These are phyloP conservation scores for Codiaeum variegatum DNA, from an alignment of 441 rosid genomes.

Conservation along the genomic window DNA sequence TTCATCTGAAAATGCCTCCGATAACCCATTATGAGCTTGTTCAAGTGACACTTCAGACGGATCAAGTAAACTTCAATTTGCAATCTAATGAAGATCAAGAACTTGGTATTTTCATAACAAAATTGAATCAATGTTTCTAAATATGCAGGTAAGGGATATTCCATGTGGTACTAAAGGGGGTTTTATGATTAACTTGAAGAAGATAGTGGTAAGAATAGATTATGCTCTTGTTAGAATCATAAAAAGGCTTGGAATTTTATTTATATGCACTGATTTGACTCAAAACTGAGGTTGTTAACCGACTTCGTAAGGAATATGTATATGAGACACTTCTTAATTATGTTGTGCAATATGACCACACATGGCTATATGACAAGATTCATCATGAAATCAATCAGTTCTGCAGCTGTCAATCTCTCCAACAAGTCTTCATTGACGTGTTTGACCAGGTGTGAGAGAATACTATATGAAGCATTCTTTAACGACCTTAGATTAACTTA, in stretches of 20 bases:
- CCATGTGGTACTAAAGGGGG: slow-evolving; percentile 99
- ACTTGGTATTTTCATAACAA: slow-evolving; percentile 11
- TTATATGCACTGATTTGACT: slow-evolving; percentile 18
- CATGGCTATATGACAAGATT: slow-evolving; percentile 96
- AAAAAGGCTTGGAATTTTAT: slow-evolving; percentile 2
- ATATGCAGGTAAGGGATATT: slow-evolving; percentile 73
- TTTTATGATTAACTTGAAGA: slow-evolving; percentile 85
- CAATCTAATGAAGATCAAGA: slow-evolving; percentile 5
- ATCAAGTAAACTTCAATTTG: slow-evolving; percentile 42
- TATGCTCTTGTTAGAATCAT: not conserved
- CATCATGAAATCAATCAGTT: slow-evolving; percentile 98
- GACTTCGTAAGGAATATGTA: slow-evolving; percentile 72
- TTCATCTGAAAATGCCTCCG: slow-evolving; percentile 75
- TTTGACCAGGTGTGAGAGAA: slow-evolving; percentile 69
- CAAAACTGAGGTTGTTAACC: slow-evolving; percentile 67
- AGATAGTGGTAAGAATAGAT: slow-evolving; percentile 59
- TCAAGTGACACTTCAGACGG: slow-evolving; percentile 93
- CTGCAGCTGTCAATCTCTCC: slow-evolving; percentile 87
- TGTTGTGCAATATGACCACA: slow-evolving; percentile 80
- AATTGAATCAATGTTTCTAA: not conserved
- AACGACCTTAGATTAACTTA: not conserved
- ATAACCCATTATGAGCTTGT: slow-evolving; percentile 81
- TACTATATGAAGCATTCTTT: not conserved
- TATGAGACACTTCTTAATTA: slow-evolving; percentile 75
- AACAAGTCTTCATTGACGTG: slow-evolving; percentile 93